Evolutionary conservation across 768 basidiomycete genomes (phyloP).

Genomic region (Mycena kentingensis): DNA sequence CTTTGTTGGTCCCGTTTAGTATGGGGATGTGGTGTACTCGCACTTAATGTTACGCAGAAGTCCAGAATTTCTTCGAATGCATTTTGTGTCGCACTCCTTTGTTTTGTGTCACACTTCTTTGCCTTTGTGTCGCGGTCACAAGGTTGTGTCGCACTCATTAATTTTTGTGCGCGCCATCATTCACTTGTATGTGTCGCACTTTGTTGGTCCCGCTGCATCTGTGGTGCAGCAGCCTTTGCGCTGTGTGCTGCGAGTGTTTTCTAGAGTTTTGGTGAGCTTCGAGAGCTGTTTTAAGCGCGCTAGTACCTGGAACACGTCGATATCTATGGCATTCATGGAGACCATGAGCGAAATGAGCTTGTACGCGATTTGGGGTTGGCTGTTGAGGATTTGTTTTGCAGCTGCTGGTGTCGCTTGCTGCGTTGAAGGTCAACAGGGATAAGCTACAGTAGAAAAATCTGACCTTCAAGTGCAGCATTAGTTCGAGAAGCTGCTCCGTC

Average conservation of each 20-base stretch:
- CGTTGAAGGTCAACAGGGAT: conserved; percentile 4
- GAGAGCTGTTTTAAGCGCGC: neutral
- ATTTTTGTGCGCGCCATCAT: no score
- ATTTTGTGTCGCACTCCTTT: no score
- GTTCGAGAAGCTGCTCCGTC: conserved; percentile 70
- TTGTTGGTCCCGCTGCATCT: no score
- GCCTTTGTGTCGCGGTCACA: no score
- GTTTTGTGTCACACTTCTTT: no score
- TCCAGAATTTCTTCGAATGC: no score
- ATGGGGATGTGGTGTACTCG: no score
- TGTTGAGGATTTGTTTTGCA: conserved; percentile 66
- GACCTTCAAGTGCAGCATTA: conserved; percentile 78
- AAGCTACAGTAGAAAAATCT: conserved; percentile 8
- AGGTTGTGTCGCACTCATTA: no score
- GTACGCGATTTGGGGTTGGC: conserved; percentile 76
- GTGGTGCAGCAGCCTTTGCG: conserved; percentile 32
- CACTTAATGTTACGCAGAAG: no score
- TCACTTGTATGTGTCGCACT: no score
- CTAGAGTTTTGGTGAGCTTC: conserved; percentile 30
- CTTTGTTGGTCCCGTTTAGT: no score
- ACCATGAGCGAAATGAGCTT: conserved; percentile 79
- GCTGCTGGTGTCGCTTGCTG: conserved; percentile 78
- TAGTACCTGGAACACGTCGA: conserved; percentile 72
- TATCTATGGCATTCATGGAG: conserved; percentile 69
- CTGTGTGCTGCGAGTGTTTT: conserved; percentile 65